Evolutionary conservation across 345 rosid species (phyloP).

Genomic region (Eucalyptus erythrocorys): DNA sequence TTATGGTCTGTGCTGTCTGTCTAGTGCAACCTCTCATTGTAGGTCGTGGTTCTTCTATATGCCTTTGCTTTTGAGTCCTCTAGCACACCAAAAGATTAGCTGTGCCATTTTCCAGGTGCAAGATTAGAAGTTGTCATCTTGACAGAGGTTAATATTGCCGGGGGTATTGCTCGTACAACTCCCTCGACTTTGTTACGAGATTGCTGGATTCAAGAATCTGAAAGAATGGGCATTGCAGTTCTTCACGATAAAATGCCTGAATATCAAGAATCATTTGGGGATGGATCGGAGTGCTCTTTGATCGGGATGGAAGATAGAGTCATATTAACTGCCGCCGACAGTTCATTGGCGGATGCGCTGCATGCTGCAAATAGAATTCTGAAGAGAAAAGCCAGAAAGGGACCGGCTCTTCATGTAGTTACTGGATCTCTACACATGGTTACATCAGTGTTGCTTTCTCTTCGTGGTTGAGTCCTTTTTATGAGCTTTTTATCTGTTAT

Average conservation of each 20-base stretch:
- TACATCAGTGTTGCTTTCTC: slow-evolving; percentile 22
- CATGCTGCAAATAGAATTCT: slow-evolving; percentile 25
- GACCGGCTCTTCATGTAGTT: slow-evolving; percentile 23
- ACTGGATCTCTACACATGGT: slow-evolving; percentile 57
- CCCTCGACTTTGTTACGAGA: slow-evolving; percentile 36
- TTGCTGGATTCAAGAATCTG: slow-evolving; percentile 54
- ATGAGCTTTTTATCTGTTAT: not conserved
- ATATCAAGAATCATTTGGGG: slow-evolving; percentile 1
- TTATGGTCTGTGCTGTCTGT: not conserved
- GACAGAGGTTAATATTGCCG: slow-evolving; percentile 69
- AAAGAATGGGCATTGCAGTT: slow-evolving; percentile 25
- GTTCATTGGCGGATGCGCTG: slow-evolving; percentile 15
- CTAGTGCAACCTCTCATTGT: not conserved
- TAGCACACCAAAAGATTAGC: not conserved
- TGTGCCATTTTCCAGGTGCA: slow-evolving; percentile 16
- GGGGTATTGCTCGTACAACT: slow-evolving; percentile 57
- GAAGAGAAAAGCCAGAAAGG: slow-evolving; percentile 4
- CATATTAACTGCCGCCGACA: slow-evolving; percentile 18
- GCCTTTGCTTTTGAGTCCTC: not conserved
- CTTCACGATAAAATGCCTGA: slow-evolving; percentile 15
- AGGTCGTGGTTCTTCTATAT: not conserved
- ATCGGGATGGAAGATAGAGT: not conserved
- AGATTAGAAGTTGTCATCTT: slow-evolving; percentile 46
- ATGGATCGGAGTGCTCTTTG: not conserved
- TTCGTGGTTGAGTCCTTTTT: not conserved